Percentiles rank a stretch among this genome's conserved stretches.
phyloP scores from a whole-genome alignment of 768 basidiomycete genomes.

The Boletus edulis region DNA sequence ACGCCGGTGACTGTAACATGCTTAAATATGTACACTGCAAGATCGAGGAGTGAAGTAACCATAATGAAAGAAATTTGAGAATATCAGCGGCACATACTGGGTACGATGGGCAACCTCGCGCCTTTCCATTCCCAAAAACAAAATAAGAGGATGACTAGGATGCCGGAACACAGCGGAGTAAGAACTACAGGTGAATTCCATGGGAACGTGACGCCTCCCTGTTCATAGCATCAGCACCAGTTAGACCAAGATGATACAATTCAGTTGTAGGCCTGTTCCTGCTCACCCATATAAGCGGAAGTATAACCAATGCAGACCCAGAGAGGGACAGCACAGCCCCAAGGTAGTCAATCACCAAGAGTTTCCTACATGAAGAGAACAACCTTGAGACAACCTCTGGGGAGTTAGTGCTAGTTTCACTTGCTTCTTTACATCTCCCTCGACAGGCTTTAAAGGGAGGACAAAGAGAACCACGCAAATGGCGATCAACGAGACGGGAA shows the following conservation, averaged over 20 bases:
- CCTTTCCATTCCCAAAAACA: neutral
- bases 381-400: neutral
- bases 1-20: neutral
- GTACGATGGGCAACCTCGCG: neutral
- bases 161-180: neutral
- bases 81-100: neutral
- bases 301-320: neutral
- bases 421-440: neutral
- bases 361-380: neutral
- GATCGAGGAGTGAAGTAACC: neutral
- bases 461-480: neutral
- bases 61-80: neutral
- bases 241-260: neutral
- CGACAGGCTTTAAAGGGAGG: neutral
- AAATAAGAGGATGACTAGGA: neutral
- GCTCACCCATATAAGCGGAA: slow-evolving; percentile 1
- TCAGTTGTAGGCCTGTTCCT: neutral
- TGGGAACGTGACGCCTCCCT: neutral
- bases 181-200: neutral
- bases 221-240: neutral
- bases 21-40: neutral
- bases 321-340: neutral
- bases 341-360: neutral
- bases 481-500: neutral
- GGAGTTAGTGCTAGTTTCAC: too few species aligned